Percentiles rank a stretch among this genome's conserved stretches.
Evolutionary conservation across 768 basidiomycete genomes (phyloP).

Genomic region (Psilocybe subaeruginosa): DNA sequence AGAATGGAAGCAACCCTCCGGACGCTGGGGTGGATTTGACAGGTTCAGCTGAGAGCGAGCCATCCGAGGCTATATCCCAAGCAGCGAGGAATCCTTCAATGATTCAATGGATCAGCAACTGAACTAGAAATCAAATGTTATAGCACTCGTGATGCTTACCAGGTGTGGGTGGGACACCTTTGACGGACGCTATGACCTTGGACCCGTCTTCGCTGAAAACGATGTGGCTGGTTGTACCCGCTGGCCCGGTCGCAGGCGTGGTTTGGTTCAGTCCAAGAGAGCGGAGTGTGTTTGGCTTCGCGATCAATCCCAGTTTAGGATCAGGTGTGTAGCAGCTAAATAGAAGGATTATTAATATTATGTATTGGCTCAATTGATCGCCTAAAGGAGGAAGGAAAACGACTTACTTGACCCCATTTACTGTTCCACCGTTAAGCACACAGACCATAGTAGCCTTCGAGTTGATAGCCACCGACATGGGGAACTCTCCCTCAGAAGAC

Average conservation of each 20-base stretch:
- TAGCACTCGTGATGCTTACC: neutral
- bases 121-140: neutral
- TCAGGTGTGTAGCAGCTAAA: constrained; percentile 49
- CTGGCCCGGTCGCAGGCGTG: constrained; percentile 51
- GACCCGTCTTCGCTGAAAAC: constrained; percentile 48
- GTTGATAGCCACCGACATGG: constrained; percentile 45
- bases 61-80: constrained; percentile 47
- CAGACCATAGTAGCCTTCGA: constrained; percentile 31
- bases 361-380: too few species aligned
- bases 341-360: neutral
- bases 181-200: constrained; percentile 49
- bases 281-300: constrained; percentile 43
- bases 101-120: neutral
- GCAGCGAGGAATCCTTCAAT: constrained; percentile 47
- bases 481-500: constrained; percentile 51
- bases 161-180: constrained; percentile 48
- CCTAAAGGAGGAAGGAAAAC: neutral
- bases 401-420: constrained; percentile 39
- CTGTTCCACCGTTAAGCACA: constrained; percentile 44
- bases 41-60: constrained; percentile 47
- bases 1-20: constrained; percentile 52
- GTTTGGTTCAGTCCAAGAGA: constrained; percentile 51
- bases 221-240: constrained; percentile 46
- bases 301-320: constrained; percentile 38
- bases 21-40: constrained; percentile 30